These are phyloP conservation scores for Phanerodontia chrysosporium DNA, from an alignment of 768 basidiomycete species.

Conservation along the genomic window DNA sequence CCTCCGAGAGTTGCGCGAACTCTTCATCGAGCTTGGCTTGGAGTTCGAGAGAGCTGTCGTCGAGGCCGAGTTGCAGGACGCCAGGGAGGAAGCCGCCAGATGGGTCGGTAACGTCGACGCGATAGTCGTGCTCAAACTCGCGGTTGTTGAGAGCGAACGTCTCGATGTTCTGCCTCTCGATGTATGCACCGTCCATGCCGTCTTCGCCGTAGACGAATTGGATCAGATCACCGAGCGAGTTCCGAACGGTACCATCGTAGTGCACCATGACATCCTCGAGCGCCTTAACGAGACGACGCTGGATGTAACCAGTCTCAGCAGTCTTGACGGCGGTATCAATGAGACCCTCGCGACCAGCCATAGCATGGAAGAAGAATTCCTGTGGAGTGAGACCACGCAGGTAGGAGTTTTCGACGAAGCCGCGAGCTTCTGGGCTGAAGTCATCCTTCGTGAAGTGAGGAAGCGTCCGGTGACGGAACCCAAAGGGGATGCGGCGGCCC, in stretches of 20 bases:
- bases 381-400: conserved; percentile 94
- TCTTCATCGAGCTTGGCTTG: conserved; percentile 85
- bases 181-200: conserved; percentile 97
- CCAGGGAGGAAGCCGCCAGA: conserved; percentile 75
- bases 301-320: conserved; percentile 98
- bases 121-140: conserved; percentile 87
- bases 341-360: conserved; percentile 98
- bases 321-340: conserved; percentile 99
- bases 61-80: conserved; percentile 82
- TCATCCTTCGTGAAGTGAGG: conserved; percentile 99
- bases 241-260: conserved; percentile 97
- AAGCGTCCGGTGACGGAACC: conserved; percentile 92
- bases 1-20: conserved; percentile 57
- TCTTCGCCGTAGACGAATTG: conserved; percentile 98
- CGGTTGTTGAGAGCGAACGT: conserved; percentile 78
- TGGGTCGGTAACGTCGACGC: conserved; percentile 90
- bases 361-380: conserved; percentile 99
- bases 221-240: conserved; percentile 92
- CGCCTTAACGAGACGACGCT: conserved; percentile 96
- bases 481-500: conserved; percentile 96
- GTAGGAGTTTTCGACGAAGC: conserved; percentile 99
- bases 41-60: conserved; percentile 77
- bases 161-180: conserved; percentile 93
- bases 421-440: conserved; percentile 95
- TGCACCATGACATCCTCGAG: conserved; percentile 96